Evolutionary conservation across 306 rosid genomes (phyloP).

Genomic region (Medicago truncatula): DNA sequence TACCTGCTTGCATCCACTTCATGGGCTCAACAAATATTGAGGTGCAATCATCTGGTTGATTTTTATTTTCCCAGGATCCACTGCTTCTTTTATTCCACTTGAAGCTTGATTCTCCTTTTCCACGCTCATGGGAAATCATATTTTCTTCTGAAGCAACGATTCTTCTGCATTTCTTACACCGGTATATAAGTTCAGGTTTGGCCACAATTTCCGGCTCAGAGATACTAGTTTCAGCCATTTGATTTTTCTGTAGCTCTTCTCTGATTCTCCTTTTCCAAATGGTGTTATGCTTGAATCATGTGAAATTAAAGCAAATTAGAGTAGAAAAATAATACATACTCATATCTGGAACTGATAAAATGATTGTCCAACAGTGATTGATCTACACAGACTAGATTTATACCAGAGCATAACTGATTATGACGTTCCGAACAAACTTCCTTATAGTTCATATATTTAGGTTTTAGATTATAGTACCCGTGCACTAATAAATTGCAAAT

Average conservation of each 20-base stretch:
- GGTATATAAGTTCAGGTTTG: slow-evolving; percentile 58
- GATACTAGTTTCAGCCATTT: slow-evolving; percentile 56
- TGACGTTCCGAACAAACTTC: not conserved
- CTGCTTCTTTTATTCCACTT: slow-evolving; percentile 73
- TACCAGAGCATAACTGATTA: not conserved
- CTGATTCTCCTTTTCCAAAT: slow-evolving; percentile 24
- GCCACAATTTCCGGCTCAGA: slow-evolving; percentile 47
- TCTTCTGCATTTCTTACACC: slow-evolving; percentile 86
- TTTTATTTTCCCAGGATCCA: slow-evolving; percentile 43
- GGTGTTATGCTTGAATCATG: slow-evolving; percentile 26
- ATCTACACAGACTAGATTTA: slow-evolving; percentile 3
- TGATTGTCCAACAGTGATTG: not conserved
- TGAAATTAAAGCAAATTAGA: slow-evolving; percentile 26
- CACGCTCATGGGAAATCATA: slow-evolving; percentile 67
- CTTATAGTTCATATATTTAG: not conserved
- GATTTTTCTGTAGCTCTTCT: not conserved
- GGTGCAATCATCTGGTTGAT: slow-evolving; percentile 62
- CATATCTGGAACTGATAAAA: not conserved
- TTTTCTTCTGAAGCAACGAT: slow-evolving; percentile 74
- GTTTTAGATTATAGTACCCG: slow-evolving; percentile 4
- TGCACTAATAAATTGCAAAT: slow-evolving; percentile 7
- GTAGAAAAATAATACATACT: not conserved
- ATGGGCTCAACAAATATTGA: slow-evolving; percentile 84
- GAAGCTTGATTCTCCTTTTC: slow-evolving; percentile 77
- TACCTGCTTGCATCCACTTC: slow-evolving; percentile 93